phyloP scores from a whole-genome alignment of 2,329 filamentous ascomycete genomes.

The Pseudogymnoascus sp. region DNA sequence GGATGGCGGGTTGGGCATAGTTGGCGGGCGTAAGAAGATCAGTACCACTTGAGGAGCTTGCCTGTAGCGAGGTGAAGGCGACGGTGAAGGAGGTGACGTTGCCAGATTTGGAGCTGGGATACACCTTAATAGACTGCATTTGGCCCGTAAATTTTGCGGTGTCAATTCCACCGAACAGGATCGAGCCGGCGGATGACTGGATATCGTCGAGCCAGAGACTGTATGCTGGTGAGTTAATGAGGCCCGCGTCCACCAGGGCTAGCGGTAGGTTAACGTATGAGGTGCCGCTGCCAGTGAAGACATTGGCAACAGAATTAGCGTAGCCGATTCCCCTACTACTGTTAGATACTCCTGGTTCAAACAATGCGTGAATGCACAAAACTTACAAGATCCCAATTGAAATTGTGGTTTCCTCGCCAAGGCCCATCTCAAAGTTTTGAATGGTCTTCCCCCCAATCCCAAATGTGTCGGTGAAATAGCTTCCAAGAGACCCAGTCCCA shows the following conservation, averaged over 20 bases:
- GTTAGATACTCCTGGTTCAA: background rate
- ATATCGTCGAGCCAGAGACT: constrained; percentile 32
- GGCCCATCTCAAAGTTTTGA: constrained; percentile 45
- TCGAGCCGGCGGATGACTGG: constrained; percentile 27
- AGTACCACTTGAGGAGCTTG: constrained; percentile 21
- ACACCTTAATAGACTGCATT: constrained; percentile 27
- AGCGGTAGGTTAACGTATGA: constrained; percentile 27
- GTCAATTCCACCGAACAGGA: constrained; percentile 40
- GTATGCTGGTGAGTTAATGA: constrained; percentile 36
- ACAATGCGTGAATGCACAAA: background rate
- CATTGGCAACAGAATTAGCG: constrained; percentile 35
- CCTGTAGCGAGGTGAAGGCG: constrained; percentile 27
- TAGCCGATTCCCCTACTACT: constrained; percentile 47
- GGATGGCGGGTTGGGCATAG: constrained; percentile 41
- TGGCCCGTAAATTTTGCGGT: constrained; percentile 37
- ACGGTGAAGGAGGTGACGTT: constrained; percentile 26
- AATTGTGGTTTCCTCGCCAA: constrained; percentile 41
- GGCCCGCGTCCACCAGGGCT: constrained; percentile 33
- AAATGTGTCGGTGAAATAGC: constrained; percentile 51
- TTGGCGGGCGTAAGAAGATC: constrained; percentile 20
- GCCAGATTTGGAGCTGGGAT: constrained; percentile 15
- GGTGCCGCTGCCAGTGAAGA: constrained; percentile 34
- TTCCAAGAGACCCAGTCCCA: constrained; percentile 43
- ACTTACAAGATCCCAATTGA: constrained; percentile 39
- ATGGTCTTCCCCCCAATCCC: constrained; percentile 42